phyloP scores from a whole-genome alignment of 2,329 filamentous ascomycete genomes.

The Biscogniauxia mediterranea region DNA sequence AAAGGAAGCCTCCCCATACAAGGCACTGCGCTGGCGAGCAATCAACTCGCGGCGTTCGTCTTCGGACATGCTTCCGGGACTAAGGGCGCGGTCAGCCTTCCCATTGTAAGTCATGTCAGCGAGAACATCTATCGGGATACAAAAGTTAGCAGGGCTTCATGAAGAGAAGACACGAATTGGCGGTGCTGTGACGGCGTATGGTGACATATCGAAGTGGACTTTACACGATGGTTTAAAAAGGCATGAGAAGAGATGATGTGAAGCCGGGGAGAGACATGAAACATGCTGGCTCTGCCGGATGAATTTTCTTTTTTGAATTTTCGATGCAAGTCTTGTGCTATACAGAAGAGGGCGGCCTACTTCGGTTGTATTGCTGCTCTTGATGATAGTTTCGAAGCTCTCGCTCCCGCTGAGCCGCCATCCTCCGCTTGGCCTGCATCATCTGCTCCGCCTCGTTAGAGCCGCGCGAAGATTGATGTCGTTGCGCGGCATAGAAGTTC shows the following conservation, averaged over 20 bases:
- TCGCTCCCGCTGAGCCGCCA: constrained; percentile 98
- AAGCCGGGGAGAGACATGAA: constrained; percentile 25
- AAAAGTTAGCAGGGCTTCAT: constrained; percentile 35
- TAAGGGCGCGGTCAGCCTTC: constrained; percentile 85
- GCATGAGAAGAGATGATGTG: constrained; percentile 27
- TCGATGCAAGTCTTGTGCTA: constrained; percentile 53
- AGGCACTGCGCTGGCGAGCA: constrained; percentile 87
- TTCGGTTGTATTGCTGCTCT: constrained; percentile 99
- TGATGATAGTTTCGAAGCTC: constrained; percentile 99
- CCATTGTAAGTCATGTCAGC: constrained; percentile 46
- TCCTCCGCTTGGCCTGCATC: constrained; percentile 98
- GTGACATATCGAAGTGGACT: constrained; percentile 21
- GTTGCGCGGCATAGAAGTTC: constrained; percentile 91
- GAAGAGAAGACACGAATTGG: constrained; percentile 15
- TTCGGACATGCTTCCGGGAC: constrained; percentile 83
- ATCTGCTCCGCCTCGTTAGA: constrained; percentile 93
- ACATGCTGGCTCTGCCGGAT: constrained; percentile 29
- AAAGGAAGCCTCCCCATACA: constrained; percentile 77
- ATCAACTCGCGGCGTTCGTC: constrained; percentile 95
- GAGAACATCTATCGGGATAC: constrained; percentile 48
- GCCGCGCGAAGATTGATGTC: constrained; percentile 82
- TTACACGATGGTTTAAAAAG: constrained; percentile 31
- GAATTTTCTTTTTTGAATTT: constrained; percentile 38
- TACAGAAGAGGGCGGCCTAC: constrained; percentile 81
- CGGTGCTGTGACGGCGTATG: constrained; percentile 22